Conservation (phyloP, 495 filamentous ascomycete genomes). For the Aspergillus ostianus region DNA sequence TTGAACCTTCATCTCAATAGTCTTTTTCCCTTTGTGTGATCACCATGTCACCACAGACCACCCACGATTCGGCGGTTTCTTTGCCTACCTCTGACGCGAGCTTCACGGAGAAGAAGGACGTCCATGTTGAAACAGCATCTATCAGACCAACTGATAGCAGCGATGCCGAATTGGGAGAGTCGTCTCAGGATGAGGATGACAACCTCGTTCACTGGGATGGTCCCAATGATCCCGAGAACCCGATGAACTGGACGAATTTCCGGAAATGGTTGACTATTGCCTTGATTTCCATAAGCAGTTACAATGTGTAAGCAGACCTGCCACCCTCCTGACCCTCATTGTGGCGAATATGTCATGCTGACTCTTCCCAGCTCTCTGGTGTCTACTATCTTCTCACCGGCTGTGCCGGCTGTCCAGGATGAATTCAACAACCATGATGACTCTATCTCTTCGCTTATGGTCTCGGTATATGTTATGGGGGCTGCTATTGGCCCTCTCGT, state of each 20-base stretch:
- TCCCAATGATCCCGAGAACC: constrained; percentile 35
- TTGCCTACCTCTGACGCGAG: not conserved
- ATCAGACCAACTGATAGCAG: not conserved
- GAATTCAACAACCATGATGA: constrained; percentile 46
- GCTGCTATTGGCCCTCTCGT: constrained; percentile 25
- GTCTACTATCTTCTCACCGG: constrained; percentile 59
- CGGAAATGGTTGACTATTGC: constrained; percentile 46
- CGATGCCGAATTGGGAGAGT: constrained; percentile 4
- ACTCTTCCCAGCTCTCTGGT: constrained; percentile 41
- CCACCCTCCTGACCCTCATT: constrained; percentile 26
- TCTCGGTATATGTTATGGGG: constrained; percentile 34
- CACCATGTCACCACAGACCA: not conserved
- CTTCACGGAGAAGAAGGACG: constrained; percentile 3
- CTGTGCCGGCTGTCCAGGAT: constrained; percentile 46
- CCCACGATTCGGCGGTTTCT: not conserved
- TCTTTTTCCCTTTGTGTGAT: not conserved
- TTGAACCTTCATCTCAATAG: not conserved
- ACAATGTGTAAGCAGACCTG: constrained; percentile 34
- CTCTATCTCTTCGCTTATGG: constrained; percentile 25
- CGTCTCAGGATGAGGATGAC: constrained; percentile 10
- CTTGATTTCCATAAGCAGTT: constrained; percentile 32
- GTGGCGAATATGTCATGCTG: not conserved
- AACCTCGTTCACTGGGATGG: constrained; percentile 15
- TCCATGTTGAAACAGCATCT: not conserved
- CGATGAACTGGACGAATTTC: constrained; percentile 40